phyloP scores from a whole-genome alignment of 768 basidiomycete genomes.

The Tylopilus intermedius region DNA sequence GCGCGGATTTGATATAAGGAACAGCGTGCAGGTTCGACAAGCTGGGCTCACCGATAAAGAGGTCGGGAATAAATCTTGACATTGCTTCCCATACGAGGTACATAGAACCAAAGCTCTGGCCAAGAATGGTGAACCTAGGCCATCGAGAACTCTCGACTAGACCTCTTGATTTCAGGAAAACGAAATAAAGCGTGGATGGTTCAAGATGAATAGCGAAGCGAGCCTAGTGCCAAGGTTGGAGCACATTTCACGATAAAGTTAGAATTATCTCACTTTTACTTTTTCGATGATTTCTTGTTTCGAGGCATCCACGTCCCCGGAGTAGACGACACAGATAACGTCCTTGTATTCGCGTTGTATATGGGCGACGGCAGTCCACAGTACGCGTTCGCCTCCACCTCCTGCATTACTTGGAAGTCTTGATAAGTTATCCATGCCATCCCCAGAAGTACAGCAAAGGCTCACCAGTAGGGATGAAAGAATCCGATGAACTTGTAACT shows the following conservation, averaged over 20 bases:
- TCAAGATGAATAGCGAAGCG: slow-evolving; percentile 77
- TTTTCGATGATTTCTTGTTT: slow-evolving; percentile 78
- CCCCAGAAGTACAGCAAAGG: background rate
- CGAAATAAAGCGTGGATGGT: slow-evolving; percentile 65
- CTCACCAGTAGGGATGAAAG: slow-evolving; percentile 94
- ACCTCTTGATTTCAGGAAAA: slow-evolving; percentile 67
- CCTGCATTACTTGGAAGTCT: slow-evolving; percentile 75
- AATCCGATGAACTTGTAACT: slow-evolving; percentile 59
- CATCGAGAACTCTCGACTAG: slow-evolving; percentile 80
- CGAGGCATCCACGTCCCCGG: slow-evolving; percentile 75
- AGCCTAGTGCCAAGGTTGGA: slow-evolving; percentile 40
- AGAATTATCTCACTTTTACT: slow-evolving; percentile 54
- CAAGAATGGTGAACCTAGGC: slow-evolving; percentile 87
- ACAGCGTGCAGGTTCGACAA: background rate
- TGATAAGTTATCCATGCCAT: slow-evolving; percentile 28
- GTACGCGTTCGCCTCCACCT: slow-evolving; percentile 91
- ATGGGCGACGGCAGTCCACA: slow-evolving; percentile 85
- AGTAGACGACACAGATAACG: slow-evolving; percentile 77
- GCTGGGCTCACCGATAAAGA: slow-evolving; percentile 71
- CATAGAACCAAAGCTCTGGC: slow-evolving; percentile 88
- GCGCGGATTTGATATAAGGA: slow-evolving; percentile 5
- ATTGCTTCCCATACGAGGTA: slow-evolving; percentile 81
- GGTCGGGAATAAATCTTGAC: slow-evolving; percentile 72
- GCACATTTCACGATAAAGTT: background rate
- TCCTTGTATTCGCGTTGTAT: slow-evolving; percentile 65